phyloP scores from a whole-genome alignment of 345 rosid species.

The Lepidium sativum region DNA sequence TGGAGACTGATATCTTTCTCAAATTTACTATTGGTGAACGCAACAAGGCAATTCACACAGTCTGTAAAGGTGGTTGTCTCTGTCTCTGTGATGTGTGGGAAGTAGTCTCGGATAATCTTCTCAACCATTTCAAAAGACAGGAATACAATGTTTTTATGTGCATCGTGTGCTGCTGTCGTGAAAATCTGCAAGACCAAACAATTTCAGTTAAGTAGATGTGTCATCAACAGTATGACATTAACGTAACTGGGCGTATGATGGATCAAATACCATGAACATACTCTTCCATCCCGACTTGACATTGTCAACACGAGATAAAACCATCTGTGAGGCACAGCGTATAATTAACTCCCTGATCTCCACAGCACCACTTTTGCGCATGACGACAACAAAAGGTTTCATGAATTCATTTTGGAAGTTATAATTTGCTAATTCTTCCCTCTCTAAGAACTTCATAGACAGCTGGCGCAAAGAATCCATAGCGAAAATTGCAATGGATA shows the following conservation, averaged over 20 bases:
- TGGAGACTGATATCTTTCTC: constrained; percentile 83
- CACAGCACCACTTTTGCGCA: constrained; percentile 93
- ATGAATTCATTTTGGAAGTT: constrained; percentile 91
- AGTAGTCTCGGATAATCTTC: constrained; percentile 87
- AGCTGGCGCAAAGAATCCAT: constrained; percentile 92
- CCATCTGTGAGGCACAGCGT: constrained; percentile 94
- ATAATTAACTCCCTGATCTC: constrained; percentile 90
- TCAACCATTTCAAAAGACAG: constrained; percentile 89
- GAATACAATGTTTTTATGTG: constrained; percentile 85
- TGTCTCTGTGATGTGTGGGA: constrained; percentile 85
- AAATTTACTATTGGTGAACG: constrained; percentile 87
- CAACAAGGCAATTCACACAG: constrained; percentile 88
- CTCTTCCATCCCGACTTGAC: constrained; percentile 98
- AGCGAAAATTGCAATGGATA: constrained; percentile 86
- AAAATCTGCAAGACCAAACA: constrained; percentile 51
- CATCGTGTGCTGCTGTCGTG: constrained; percentile 90
- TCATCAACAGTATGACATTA: constrained; percentile 10
- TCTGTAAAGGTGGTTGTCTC: constrained; percentile 93
- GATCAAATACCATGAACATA: constrained; percentile 85
- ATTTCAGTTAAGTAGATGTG: neutral
- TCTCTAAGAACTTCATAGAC: constrained; percentile 85
- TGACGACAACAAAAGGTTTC: constrained; percentile 93
- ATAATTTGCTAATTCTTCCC: constrained; percentile 89
- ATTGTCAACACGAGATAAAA: constrained; percentile 77
- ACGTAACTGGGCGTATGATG: neutral